A percentile compares a stretch with the other conserved stretches of the same genome.
These are phyloP conservation scores for Tagetes patula DNA, from an alignment of 129 eudicot genomes.

Conservation along the genomic window DNA sequence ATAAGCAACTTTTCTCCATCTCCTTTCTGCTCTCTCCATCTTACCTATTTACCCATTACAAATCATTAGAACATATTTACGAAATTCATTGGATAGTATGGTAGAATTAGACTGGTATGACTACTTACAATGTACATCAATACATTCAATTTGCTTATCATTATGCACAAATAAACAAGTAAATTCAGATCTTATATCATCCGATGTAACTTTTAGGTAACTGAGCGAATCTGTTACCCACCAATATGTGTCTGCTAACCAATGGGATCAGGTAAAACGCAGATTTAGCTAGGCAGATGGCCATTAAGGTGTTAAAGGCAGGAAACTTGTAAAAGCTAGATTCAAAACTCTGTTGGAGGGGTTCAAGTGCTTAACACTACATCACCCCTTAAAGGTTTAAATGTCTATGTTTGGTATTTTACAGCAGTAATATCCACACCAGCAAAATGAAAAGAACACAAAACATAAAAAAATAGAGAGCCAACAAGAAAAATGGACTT, in stretches of 20 bases:
- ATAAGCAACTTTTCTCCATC: constrained; percentile 96
- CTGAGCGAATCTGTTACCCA: too few relatives aligned
- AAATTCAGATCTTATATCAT: neutral
- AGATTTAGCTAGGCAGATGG: too few relatives aligned
- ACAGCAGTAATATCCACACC: neutral
- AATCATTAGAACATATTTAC: neutral
- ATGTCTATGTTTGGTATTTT: neutral
- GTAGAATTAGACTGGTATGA: neutral
- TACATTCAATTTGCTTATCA: neutral
- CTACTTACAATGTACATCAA: neutral
- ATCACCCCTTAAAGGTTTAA: too few relatives aligned
- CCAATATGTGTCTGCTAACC: too few relatives aligned
- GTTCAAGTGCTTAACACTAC: too few relatives aligned
- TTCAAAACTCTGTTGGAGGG: too few relatives aligned
- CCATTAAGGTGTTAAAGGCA: too few relatives aligned
- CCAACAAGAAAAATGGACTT: neutral
- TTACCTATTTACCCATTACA: neutral
- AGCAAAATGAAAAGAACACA: neutral
- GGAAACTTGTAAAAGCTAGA: too few relatives aligned
- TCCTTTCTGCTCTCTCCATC: constrained; percentile 49
- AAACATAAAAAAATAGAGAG: neutral
- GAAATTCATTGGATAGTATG: neutral
- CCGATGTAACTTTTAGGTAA: too few relatives aligned
- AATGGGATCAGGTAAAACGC: too few relatives aligned
- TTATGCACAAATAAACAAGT: neutral